Percentiles rank a stretch among this genome's conserved stretches.
phyloP scores from a whole-genome alignment of 129 eudicot genomes.

The Pittosporum tobira region DNA sequence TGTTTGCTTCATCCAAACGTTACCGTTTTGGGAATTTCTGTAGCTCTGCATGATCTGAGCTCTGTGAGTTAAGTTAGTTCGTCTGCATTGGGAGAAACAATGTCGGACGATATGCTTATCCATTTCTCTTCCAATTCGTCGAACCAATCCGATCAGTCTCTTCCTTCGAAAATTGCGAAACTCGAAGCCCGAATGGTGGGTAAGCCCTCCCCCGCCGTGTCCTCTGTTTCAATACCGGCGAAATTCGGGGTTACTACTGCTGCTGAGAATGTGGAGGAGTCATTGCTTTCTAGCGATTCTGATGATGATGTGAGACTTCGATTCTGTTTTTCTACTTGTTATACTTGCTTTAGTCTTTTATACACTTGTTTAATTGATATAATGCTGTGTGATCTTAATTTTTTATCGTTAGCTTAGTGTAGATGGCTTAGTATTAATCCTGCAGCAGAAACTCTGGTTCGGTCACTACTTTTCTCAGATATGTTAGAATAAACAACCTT shows the following conservation, averaged over 20 bases:
- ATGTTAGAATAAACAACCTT: neutral
- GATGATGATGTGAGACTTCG: slow-evolving; percentile 78
- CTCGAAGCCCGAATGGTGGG: slow-evolving; percentile 95
- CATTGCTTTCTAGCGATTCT: slow-evolving; percentile 67
- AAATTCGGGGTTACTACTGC: slow-evolving; percentile 31
- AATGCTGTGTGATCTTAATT: neutral
- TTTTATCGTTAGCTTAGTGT: neutral
- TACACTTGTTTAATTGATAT: neutral
- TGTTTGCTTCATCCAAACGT: neutral
- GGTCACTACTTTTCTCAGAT: neutral
- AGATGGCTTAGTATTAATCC: neutral
- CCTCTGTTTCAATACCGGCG: slow-evolving; percentile 28
- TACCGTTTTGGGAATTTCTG: neutral
- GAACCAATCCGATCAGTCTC: slow-evolving; percentile 77
- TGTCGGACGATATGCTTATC: slow-evolving; percentile 83
- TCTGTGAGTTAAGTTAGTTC: neutral
- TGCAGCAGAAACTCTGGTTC: neutral
- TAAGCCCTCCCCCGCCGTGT: slow-evolving; percentile 47
- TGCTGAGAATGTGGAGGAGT: slow-evolving; percentile 27
- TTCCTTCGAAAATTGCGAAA: slow-evolving; percentile 71
- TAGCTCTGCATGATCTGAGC: neutral
- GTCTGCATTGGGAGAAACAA: slow-evolving; percentile 21
- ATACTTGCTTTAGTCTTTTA: neutral
- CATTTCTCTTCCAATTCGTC: slow-evolving; percentile 86
- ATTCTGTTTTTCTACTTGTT: neutral